Conservation (phyloP, 257 asterid species). For the Solanum tarijense region DNA sequence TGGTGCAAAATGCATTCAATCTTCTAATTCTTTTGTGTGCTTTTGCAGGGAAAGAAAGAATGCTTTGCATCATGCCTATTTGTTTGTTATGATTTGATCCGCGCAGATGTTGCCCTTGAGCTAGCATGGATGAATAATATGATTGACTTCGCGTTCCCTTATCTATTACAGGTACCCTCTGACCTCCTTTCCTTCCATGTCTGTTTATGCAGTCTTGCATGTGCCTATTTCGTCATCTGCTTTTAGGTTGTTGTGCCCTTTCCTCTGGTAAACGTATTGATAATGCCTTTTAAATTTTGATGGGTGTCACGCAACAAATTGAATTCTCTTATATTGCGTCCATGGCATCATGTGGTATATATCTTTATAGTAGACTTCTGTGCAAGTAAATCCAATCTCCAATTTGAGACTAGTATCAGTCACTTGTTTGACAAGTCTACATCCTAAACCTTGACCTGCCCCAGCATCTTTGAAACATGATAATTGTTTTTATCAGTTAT, state of each 20-base stretch:
- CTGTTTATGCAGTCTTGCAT: neutral
- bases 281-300: neutral
- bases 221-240: neutral
- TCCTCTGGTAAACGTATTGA: neutral
- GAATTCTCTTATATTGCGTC: neutral
- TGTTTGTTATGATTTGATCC: conserved; percentile 91
- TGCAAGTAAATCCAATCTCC: neutral
- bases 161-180: conserved; percentile 72
- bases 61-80: conserved; percentile 98
- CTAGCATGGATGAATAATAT: conserved; percentile 97
- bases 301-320: neutral
- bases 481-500: neutral
- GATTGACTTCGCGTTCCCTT: conserved; percentile 96
- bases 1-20: neutral
- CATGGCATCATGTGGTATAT: neutral
- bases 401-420: neutral
- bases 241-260: neutral
- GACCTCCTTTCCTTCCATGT: neutral
- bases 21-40: neutral
- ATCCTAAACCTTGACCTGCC: neutral
- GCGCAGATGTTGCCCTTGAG: conserved; percentile 94
- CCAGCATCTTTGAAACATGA: neutral
- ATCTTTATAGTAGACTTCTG: neutral
- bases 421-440: neutral
- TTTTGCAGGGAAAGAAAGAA: conserved; percentile 93